These are phyloP conservation scores for Solanum verrucosum DNA, from an alignment of 257 asterid genomes.

Conservation along the genomic window DNA sequence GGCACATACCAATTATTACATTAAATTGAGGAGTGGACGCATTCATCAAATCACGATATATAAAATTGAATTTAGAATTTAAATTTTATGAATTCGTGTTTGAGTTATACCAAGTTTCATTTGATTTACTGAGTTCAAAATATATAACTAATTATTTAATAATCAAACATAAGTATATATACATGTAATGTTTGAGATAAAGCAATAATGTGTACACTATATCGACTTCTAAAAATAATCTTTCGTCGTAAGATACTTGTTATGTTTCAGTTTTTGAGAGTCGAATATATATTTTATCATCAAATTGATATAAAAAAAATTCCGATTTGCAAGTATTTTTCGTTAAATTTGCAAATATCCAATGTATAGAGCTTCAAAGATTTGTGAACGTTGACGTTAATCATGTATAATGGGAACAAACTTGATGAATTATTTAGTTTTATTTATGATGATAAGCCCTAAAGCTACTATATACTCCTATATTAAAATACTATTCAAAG, in stretches of 20 bases:
- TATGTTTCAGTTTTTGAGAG: not conserved
- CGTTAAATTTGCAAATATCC: not conserved
- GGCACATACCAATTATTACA: not conserved
- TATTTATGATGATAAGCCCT: too few species aligned
- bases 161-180: too few species aligned
- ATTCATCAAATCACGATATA: not conserved
- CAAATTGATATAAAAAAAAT: not conserved
- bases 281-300: not conserved
- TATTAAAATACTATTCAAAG: too few species aligned
- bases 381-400: too few species aligned
- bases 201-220: not conserved
- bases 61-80: not conserved
- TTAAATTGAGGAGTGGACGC: not conserved
- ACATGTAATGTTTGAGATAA: not conserved
- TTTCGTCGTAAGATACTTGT: too few species aligned
- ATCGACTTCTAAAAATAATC: not conserved
- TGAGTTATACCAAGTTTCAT: not conserved
- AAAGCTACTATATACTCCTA: too few species aligned
- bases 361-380: too few species aligned
- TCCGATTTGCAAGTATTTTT: too few species aligned
- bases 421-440: too few species aligned
- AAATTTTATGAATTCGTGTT: not conserved
- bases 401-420: too few species aligned
- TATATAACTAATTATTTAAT: not conserved
- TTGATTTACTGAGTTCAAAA: rapidly evolving